Evolutionary conservation across 352 stramenopile species (phyloP).

Genomic region (Pseudoperonospora humuli): DNA sequence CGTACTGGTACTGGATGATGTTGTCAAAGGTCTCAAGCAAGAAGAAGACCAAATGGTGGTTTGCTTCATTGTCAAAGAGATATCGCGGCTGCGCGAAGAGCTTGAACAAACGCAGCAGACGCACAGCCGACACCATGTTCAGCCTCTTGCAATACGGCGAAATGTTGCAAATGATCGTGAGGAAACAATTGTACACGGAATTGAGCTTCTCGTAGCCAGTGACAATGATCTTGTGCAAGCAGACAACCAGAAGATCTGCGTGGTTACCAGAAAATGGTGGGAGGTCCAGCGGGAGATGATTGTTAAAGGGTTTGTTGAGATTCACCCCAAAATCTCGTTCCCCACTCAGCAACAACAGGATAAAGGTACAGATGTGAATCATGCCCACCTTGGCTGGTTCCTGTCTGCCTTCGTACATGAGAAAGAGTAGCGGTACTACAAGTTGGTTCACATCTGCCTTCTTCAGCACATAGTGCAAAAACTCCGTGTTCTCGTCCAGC

Average conservation of each 20-base stretch:
- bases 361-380: constrained; percentile 98
- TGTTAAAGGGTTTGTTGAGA: constrained; percentile 95
- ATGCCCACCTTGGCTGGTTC: constrained; percentile 92
- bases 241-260: constrained; percentile 95
- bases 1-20: constrained; percentile 98
- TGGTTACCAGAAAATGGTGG: constrained; percentile 94
- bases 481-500: constrained; percentile 95
- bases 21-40: constrained; percentile 99
- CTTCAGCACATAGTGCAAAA: constrained; percentile 91
- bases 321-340: constrained; percentile 96
- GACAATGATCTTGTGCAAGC: constrained; percentile 97
- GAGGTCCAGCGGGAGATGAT: constrained; percentile 90
- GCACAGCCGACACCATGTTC: constrained; percentile 92
- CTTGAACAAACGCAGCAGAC: constrained; percentile 96
- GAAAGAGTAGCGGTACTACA: constrained; percentile 76
- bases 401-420: constrained; percentile 92
- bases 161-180: constrained; percentile 99
- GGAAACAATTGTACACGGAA: constrained; percentile 97
- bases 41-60: constrained; percentile 93
- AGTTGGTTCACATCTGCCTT: constrained; percentile 91
- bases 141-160: constrained; percentile 96
- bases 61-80: constrained; percentile 93
- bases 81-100: constrained; percentile 91
- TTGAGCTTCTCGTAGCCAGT: constrained; percentile 95
- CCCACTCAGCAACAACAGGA: constrained; percentile 94